phyloP scores from a whole-genome alignment of 352 stramenopile species.

The Pythium brachiatum region DNA sequence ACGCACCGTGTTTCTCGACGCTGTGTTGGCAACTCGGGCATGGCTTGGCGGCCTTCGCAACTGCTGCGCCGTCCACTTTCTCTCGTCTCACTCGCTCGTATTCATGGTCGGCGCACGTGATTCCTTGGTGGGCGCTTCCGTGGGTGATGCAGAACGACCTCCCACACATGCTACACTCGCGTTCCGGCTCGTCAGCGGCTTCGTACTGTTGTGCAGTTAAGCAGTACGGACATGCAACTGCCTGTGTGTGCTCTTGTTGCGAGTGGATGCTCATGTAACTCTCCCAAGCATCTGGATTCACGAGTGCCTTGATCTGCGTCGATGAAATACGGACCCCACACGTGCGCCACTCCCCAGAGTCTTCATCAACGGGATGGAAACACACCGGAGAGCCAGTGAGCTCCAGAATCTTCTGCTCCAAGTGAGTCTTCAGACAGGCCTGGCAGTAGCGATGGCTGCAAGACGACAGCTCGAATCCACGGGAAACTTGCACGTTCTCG shows the following conservation, averaged over 20 bases:
- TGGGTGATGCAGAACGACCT: conserved; percentile 87
- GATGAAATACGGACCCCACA: conserved; percentile 39
- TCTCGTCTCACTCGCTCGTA: neutral
- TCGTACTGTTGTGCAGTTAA: conserved; percentile 50
- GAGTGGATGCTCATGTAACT: conserved; percentile 88
- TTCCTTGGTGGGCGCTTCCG: conserved; percentile 71
- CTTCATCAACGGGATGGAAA: conserved; percentile 31
- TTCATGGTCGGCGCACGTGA: conserved; percentile 77
- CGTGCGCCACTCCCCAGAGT: conserved; percentile 2
- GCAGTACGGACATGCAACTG: conserved; percentile 57
- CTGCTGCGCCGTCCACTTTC: conserved; percentile 34
- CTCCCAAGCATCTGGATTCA: conserved; percentile 45
- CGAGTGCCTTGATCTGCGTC: conserved; percentile 40
- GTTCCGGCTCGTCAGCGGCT: conserved; percentile 44
- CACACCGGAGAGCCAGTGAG: conserved; percentile 64
- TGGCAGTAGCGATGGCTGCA: conserved; percentile 65
- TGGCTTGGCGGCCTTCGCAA: conserved; percentile 75
- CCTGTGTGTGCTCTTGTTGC: conserved; percentile 65
- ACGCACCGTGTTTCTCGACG: conserved; percentile 72
- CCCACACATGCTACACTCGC: conserved; percentile 37
- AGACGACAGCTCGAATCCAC: conserved; percentile 31
- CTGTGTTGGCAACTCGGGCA: conserved; percentile 85
- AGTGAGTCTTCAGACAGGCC: conserved; percentile 45
- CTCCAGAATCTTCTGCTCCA: conserved; percentile 64
- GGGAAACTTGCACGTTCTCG: conserved; percentile 42